Evolutionary conservation across 2,329 filamentous ascomycete species (phyloP), one percentile per base, ranked within the genome.

Genomic region (Colletotrichum liaoningense): DNA sequence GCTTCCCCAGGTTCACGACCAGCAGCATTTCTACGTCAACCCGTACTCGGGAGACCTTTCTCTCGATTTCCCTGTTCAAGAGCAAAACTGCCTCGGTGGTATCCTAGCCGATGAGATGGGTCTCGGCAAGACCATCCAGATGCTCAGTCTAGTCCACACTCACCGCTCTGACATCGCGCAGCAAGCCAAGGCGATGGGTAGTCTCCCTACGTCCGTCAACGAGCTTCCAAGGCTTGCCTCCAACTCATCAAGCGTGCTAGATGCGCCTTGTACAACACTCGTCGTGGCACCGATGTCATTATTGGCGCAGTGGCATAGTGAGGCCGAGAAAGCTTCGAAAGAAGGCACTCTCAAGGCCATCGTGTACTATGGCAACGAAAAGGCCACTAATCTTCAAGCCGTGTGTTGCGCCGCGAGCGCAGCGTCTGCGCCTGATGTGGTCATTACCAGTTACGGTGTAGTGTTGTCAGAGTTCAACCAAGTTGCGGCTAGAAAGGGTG

Each of bases 61-160:
- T 2, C 86, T 98, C 0, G 92, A 97, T 6, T 99, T 99, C 76
- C 97, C 97, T 1, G 90, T 92, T 2, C 97, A 99, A 80, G 95
- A 98, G 78, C 97, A 98, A 79, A 94, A 97, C 80, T 99, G 97
- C 77, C 86, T 98, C 0, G 97, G 97, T 57, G 97, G 97, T 6
- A 94, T 99, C 70, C 86, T 99, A 55, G 97, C 97, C 9, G 97
- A 99, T 79, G 94, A 98, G 83, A 99, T 99, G 97, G 97, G 97
- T 59, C 87, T 99, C 2, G 97, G 97, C 42, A 99, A 99, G 85
- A 99, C 97, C 0, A 98, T 99, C 66, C 96, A 99, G 80, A 98
- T 99, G 95, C 90, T 99, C 74, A 97, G 95, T 83, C 86, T 99
- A 63, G 90, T 99, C 5, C 97, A 99, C 80, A 91, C 94, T 0